Conservation (phyloP, 2,329 filamentous ascomycete species). For the Aspergillus sp. region DNA sequence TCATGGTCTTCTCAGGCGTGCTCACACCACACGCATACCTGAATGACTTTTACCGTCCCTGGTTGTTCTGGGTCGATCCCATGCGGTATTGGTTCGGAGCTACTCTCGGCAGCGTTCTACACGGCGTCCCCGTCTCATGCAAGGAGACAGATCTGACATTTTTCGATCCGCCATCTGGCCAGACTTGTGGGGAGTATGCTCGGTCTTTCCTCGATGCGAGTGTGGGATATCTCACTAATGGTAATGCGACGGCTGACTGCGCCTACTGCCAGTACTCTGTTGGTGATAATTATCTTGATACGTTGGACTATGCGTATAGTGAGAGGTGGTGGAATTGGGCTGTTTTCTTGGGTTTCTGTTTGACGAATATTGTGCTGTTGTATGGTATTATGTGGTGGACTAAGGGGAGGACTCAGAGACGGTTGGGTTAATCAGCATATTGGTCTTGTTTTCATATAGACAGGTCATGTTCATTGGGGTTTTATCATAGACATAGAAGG, state of each 20-base stretch:
- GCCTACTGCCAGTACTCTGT: constrained; percentile 1
- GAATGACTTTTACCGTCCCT: constrained; percentile 5
- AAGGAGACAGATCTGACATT: background rate
- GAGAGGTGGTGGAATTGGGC: constrained; percentile 4
- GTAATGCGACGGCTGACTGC: background rate
- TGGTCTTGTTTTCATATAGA: no score
- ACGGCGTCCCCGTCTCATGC: constrained; percentile 1
- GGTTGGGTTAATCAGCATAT: background rate
- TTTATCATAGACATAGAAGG: no score
- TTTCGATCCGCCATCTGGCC: constrained; percentile 3
- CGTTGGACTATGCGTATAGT: constrained; percentile 1
- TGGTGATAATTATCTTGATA: constrained; percentile 1
- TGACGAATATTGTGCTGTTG: constrained; percentile 1
- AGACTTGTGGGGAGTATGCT: constrained; percentile 2
- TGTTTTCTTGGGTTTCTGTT: constrained; percentile 5
- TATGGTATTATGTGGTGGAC: background rate
- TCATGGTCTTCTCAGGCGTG: constrained; percentile 3
- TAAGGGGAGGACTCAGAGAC: background rate
- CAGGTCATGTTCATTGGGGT: no score
- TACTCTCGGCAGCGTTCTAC: background rate
- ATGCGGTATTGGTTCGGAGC: constrained; percentile 6
- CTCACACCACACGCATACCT: background rate
- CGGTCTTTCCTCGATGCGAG: background rate
- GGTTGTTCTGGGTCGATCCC: constrained; percentile 6
- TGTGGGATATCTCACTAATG: constrained; percentile 1